Evolutionary conservation across 1,284 basidiomycete species (phyloP), one percentile per base, ranked within the genome.

Genomic region (Apiotrichum montevideense): DNA sequence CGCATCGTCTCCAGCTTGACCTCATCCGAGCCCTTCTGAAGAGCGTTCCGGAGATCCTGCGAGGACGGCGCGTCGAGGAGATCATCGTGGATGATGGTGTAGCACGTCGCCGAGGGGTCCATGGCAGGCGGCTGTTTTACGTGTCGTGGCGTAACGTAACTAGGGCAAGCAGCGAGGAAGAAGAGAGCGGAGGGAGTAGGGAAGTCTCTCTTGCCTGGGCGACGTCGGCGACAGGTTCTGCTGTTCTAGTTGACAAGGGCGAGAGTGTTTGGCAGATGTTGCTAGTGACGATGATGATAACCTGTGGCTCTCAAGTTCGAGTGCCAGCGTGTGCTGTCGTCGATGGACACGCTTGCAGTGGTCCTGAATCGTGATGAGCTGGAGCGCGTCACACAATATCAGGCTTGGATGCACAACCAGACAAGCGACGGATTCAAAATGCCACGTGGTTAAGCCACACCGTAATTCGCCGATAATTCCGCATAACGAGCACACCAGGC

Each of bases 1-100:
- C 93, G 85, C 80, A 98, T 86, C 68, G 94, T 93, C 79, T 98
- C 94, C 70, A 97, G 80, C 81, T 98, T 98, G 79, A 93, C 86
- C 68, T 98, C 95, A 78, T 98, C 95, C 29, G 73, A 72, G 58
- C 93, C 94, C 78, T 96, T 97, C 80, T 98, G 90, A 52, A 98
- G 82, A 46, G 85, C 84, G 62, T 85, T 83, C 59, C 93, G 84
- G 55, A 98, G 83, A 67, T 99, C 95, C 66, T 86, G 82, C 1
- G 83, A 82, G 35, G 89, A 85, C n/a, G 88, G 88, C 15, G 83
- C 81, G 75, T 90, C 89, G 51, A 71, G 56, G 33, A 83, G 80
- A 60, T 80, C 83, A 72, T 88, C 87, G 70, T 93, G 90, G 56
- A 94, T 84, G 67, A 94, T 81, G 29, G 90, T 92, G 75, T 92